These are phyloP conservation scores for Dryas octopetala DNA, from an alignment of 306 rosid species.

Conservation along the genomic window DNA sequence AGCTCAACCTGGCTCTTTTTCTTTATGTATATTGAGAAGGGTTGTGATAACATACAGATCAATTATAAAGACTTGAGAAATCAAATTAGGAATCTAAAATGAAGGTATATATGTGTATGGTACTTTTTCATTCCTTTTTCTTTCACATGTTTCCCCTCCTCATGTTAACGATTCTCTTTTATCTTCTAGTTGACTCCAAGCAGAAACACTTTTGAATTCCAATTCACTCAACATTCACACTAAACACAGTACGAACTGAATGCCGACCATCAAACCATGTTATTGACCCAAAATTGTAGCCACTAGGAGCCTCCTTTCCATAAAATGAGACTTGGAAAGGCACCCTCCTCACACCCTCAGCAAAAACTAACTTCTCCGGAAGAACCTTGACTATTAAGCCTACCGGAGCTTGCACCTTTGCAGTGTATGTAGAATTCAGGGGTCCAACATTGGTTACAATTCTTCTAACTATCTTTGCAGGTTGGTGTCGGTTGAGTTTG, in stretches of 20 bases:
- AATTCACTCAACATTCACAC: slow-evolving; percentile 58
- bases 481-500: slow-evolving; percentile 43
- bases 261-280: slow-evolving; percentile 73
- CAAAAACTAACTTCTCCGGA: slow-evolving; percentile 63
- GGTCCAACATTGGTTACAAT: slow-evolving; percentile 79
- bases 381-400: slow-evolving; percentile 63
- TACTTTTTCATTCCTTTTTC: neutral
- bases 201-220: neutral
- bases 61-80: neutral
- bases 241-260: slow-evolving; percentile 61
- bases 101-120: neutral
- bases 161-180: neutral
- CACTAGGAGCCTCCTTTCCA: slow-evolving; percentile 56
- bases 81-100: neutral
- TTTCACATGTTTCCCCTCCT: neutral
- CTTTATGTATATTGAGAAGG: no score
- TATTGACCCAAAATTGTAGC: slow-evolving; percentile 84
- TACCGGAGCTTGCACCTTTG: slow-evolving; percentile 54
- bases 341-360: slow-evolving; percentile 38
- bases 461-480: slow-evolving; percentile 48
- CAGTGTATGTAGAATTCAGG: slow-evolving; percentile 59
- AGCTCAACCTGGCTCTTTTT: neutral
- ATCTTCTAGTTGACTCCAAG: neutral
- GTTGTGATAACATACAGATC: neutral
- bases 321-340: slow-evolving; percentile 62